Base-by-base conservation (phyloP, 2,329 filamentous ascomycete genomes). In the Lecanosticta acicola region DNA sequence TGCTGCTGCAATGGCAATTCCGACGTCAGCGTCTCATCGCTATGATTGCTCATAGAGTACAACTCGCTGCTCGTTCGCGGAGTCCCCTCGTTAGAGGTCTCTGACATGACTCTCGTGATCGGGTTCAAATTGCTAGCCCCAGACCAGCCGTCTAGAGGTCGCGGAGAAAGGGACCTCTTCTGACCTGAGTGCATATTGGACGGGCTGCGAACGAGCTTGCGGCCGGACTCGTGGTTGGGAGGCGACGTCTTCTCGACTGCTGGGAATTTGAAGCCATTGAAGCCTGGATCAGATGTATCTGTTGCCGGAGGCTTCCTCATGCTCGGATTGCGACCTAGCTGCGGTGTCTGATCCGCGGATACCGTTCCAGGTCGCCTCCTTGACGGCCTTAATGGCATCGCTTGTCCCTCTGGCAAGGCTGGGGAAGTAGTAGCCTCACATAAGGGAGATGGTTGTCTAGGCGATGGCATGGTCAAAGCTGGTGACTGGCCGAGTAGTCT, bases 21-120 rank as follows among this genome's bases (percentile, higher is more conserved):
- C 0, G 93, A 98, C 9, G 84, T 84, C 39, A 97, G 66, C 2
- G 93, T 98, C 66, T 98, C 93, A 13, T 85, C 87, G 4, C 93
- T 97, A 61, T 95, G 85, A 64, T 97, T 96, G 71, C 91, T 96
- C 64, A 91, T 71, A 1, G 90, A 90, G 66, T 95, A 97, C 59
- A 97, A 94, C 61, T 98, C 93, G 43, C 85, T 86, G 63, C 93
- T 98, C 54, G 87, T 95, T 58, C 93, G 77, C 18, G 88, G 89
- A 20, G 91, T 97, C 3, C 79, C 80, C 49, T 79, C 79, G 54
- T 85, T 74, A 58, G 87, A 94, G 13, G 84, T 83, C 24, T 85
- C 83, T 2, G 89, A 87, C 43, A 94, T 73, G 41, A 94, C 81
- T 41, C 84, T 75, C 3, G 83, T 78, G 14, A 80, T 75, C 1